These are phyloP conservation scores for Eutypa lata DNA, from an alignment of 2,329 filamentous ascomycete species.

Conservation along the genomic window DNA sequence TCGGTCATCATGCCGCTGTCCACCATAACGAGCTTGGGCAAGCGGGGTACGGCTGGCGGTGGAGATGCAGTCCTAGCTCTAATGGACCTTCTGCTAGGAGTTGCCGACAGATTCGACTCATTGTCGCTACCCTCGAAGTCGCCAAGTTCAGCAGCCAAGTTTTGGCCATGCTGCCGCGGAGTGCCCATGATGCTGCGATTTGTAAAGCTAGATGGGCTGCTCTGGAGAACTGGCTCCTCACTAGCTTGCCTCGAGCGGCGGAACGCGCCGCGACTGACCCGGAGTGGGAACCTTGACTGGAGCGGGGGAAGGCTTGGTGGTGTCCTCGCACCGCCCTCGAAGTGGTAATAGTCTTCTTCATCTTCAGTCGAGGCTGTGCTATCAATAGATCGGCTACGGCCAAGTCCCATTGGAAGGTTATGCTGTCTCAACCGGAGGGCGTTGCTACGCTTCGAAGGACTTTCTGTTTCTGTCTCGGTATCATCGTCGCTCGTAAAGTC, in stretches of 20 bases:
- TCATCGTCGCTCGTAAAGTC: conserved; percentile 73
- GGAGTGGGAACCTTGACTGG: conserved; percentile 68
- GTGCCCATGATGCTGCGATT: conserved; percentile 48
- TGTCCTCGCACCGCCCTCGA: conserved; percentile 53
- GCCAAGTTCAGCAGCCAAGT: conserved; percentile 85
- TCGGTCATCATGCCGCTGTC: conserved; percentile 62
- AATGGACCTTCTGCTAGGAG: conserved; percentile 51
- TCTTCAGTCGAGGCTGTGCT: conserved; percentile 90
- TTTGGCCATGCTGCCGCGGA: conserved; percentile 61
- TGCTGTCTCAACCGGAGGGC: conserved; percentile 18
- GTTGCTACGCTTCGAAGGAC: conserved; percentile 40
- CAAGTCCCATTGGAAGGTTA: conserved; percentile 12
- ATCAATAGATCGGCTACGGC: conserved; percentile 62
- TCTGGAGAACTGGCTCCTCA: conserved; percentile 55
- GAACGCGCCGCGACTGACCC: conserved; percentile 61
- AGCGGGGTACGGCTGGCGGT: conserved; percentile 44
- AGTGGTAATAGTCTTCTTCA: conserved; percentile 52
- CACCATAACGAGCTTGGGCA: conserved; percentile 55
- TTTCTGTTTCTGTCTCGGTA: conserved; percentile 79
- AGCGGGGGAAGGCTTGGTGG: conserved; percentile 58
- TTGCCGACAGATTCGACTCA: conserved; percentile 56
- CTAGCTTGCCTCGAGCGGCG: conserved; percentile 60
- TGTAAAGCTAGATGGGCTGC: conserved; percentile 57
- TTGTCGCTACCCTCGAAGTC: conserved; percentile 76
- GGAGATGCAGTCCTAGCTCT: conserved; percentile 41